Evolutionary conservation across 352 stramenopile species (phyloP).

Genomic region (Globisporangium spiculum): DNA sequence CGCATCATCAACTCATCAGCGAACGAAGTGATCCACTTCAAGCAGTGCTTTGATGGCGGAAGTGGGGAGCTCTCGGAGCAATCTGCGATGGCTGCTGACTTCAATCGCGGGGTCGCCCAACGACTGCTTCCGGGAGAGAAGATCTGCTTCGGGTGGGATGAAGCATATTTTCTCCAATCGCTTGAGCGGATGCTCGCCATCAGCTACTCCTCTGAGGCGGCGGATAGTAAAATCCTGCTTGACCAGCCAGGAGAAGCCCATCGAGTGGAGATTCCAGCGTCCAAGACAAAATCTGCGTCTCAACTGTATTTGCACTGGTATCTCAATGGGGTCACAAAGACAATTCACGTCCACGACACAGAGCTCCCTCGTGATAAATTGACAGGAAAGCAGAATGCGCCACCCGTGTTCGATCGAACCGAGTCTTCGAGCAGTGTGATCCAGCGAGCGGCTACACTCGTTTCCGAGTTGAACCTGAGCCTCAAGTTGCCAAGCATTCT

Average conservation of each 20-base stretch:
- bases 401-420: slow-evolving; percentile 5
- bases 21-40: slow-evolving; percentile 72
- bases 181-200: slow-evolving; percentile 63
- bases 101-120: slow-evolving; percentile 65
- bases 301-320: slow-evolving; percentile 79
- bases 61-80: slow-evolving; percentile 45
- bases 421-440: slow-evolving; percentile 10
- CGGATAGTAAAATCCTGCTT: slow-evolving; percentile 57
- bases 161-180: slow-evolving; percentile 73
- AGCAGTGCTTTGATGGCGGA: slow-evolving; percentile 71
- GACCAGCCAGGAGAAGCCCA: slow-evolving; percentile 70
- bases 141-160: slow-evolving; percentile 83
- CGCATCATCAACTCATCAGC: slow-evolving; percentile 76
- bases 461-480: slow-evolving; percentile 53
- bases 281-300: slow-evolving; percentile 20
- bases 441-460: slow-evolving; percentile 27
- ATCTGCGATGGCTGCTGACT: slow-evolving; percentile 32
- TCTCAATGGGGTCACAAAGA: slow-evolving; percentile 80
- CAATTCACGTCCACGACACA: slow-evolving; percentile 70
- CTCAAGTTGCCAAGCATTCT: slow-evolving; percentile 62
- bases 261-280: slow-evolving; percentile 56
- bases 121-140: slow-evolving; percentile 67
- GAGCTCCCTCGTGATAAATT: slow-evolving; percentile 61
- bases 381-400: slow-evolving; percentile 45
- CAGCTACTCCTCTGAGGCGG: slow-evolving; percentile 43